These are phyloP conservation scores for Melaleuca quinquenervia DNA, from an alignment of 345 rosid species.

Conservation along the genomic window DNA sequence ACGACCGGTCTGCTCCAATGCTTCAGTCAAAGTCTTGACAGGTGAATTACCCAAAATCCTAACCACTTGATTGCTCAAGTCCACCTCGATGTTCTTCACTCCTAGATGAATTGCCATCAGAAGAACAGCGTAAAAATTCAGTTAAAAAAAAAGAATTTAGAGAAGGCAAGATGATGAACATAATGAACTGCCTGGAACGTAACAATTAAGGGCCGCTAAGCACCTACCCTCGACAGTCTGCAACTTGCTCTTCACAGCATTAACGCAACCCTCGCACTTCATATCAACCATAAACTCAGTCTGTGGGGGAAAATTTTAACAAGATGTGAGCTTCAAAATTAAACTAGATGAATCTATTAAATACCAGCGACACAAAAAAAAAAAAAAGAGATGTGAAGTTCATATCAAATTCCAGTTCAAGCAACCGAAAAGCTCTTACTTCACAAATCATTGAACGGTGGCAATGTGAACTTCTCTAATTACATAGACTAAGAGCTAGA, in stretches of 20 bases:
- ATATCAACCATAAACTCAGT: slow-evolving; percentile 97
- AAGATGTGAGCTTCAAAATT: neutral
- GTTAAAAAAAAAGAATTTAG: neutral
- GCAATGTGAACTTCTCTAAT: neutral
- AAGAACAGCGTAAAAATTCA: neutral
- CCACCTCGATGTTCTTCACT: slow-evolving; percentile 77
- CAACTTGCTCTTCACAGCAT: slow-evolving; percentile 69
- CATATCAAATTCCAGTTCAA: neutral
- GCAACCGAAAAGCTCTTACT: neutral
- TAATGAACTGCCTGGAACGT: neutral
- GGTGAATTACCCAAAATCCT: slow-evolving; percentile 71
- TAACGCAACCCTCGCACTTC: slow-evolving; percentile 89
- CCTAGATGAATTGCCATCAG: slow-evolving; percentile 26
- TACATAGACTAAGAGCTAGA: neutral
- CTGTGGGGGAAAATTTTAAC: slow-evolving; percentile 12
- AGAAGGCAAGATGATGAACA: neutral
- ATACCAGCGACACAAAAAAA: neutral
- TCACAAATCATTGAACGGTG: neutral
- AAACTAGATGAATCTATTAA: neutral
- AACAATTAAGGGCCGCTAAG: neutral
- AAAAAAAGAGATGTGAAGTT: neutral
- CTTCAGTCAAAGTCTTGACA: slow-evolving; percentile 64
- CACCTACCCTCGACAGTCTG: slow-evolving; percentile 51
- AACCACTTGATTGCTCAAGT: slow-evolving; percentile 76
- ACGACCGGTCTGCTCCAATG: slow-evolving; percentile 78